phyloP scores from a whole-genome alignment of 192 early-diverging fungal genomes.

The Globomyces pollinis-pini region DNA sequence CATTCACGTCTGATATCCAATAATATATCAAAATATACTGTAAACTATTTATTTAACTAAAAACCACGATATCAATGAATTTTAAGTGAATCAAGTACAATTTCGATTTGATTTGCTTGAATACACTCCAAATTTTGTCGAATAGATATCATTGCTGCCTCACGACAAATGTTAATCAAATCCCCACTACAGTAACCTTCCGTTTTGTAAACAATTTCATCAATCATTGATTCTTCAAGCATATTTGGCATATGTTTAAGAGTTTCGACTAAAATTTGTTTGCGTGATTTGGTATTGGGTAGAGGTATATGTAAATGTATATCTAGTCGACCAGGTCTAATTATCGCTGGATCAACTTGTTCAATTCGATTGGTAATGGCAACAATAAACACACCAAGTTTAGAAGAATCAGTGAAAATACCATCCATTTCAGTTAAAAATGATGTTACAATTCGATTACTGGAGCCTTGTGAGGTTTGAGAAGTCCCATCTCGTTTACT shows the following conservation, averaged over 20 bases:
- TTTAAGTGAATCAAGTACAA: no score
- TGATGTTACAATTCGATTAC: slow-evolving; percentile 81
- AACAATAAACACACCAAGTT: slow-evolving; percentile 71
- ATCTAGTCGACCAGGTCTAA: slow-evolving; percentile 70
- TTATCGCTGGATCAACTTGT: slow-evolving; percentile 61
- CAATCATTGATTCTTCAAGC: not conserved
- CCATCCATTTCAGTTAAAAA: slow-evolving; percentile 80
- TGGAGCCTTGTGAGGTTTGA: slow-evolving; percentile 68
- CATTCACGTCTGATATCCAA: no score
- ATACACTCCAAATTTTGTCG: no score
- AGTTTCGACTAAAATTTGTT: not conserved
- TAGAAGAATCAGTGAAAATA: slow-evolving; percentile 51
- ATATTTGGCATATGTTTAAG: not conserved
- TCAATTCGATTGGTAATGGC: slow-evolving; percentile 74
- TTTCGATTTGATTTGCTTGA: no score
- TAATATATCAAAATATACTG: no score
- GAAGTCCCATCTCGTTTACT: slow-evolving; percentile 64
- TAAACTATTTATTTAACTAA: no score
- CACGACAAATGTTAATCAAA: no score
- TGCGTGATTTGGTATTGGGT: slow-evolving; percentile 46
- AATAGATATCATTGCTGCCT: no score
- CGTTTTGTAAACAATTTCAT: no score
- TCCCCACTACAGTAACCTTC: no score
- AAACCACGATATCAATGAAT: no score
- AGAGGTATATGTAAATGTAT: slow-evolving; percentile 52